These are phyloP conservation scores for Hagleromyces aurorensis DNA, from an alignment of 805 yeast genomes.

Conservation along the genomic window DNA sequence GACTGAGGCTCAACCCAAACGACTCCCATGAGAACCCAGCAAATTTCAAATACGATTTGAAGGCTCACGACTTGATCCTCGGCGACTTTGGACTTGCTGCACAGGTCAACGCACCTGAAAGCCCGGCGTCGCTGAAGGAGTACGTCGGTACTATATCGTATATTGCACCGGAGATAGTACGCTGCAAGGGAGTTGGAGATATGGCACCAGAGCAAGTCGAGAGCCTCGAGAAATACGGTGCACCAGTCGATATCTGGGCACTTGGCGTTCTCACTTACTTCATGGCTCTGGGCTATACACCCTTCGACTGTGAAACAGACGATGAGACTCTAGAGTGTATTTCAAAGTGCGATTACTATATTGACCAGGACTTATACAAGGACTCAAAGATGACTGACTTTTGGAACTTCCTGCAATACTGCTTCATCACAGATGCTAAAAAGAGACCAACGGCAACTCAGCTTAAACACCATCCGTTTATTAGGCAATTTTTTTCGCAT, in stretches of 20 bases:
- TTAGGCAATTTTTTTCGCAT: constrained; percentile 20
- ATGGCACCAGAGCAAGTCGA: constrained; percentile 12
- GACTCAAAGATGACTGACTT: constrained; percentile 40
- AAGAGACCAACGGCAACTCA: constrained; percentile 41
- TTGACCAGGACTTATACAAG: constrained; percentile 55
- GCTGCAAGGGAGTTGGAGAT: constrained; percentile 29
- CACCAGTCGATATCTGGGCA: constrained; percentile 67
- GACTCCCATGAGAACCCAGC: constrained; percentile 30
- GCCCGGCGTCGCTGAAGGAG: constrained; percentile 34
- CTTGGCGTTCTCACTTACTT: constrained; percentile 66
- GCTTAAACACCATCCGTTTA: constrained; percentile 39
- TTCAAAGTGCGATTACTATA: constrained; percentile 45
- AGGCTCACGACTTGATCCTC: constrained; percentile 29
- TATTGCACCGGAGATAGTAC: constrained; percentile 65
- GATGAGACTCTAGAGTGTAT: constrained; percentile 62
- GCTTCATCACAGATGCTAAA: constrained; percentile 41
- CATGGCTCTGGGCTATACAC: constrained; percentile 66
- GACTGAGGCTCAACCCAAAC: constrained; percentile 20
- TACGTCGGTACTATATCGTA: constrained; percentile 65
- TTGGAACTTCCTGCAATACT: constrained; percentile 46
- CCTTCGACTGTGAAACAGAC: constrained; percentile 67
- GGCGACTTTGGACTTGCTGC: constrained; percentile 55
- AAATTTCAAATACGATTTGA: constrained; percentile 33
- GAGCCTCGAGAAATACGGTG: constrained; percentile 37
- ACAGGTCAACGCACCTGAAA: constrained; percentile 33